Evolutionary conservation across 2,329 filamentous ascomycete genomes (phyloP).

Genomic region (Rhynchosporium graminicola): DNA sequence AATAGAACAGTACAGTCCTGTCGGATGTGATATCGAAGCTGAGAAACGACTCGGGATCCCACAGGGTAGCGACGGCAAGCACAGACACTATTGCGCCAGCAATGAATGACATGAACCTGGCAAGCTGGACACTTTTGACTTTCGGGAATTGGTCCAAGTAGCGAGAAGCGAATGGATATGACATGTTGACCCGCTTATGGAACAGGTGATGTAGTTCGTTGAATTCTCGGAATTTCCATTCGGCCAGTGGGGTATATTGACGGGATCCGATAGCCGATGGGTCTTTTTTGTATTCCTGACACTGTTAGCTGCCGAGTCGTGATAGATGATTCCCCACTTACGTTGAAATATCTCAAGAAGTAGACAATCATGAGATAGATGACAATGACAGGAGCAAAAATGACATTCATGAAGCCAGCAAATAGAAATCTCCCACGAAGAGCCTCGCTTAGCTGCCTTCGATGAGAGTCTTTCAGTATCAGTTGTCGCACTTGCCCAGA

Average conservation of each 20-base stretch:
- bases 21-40: conserved; percentile 89
- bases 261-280: conserved; percentile 83
- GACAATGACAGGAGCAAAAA: conserved; percentile 86
- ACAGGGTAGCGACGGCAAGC: conserved; percentile 77
- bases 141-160: conserved; percentile 98
- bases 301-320: conserved; percentile 22
- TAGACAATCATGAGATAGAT: conserved; percentile 84
- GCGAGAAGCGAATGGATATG: conserved; percentile 85
- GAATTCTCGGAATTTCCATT: conserved; percentile 99
- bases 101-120: conserved; percentile 83
- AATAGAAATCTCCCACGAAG: conserved; percentile 78
- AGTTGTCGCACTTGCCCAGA: conserved; percentile 83
- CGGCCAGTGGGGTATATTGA: conserved; percentile 87
- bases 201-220: conserved; percentile 95
- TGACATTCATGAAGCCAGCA: conserved; percentile 80
- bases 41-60: conserved; percentile 88
- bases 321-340: conserved; percentile 45
- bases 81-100: conserved; percentile 85
- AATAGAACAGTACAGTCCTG: conserved; percentile 86
- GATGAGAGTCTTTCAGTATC: conserved; percentile 81
- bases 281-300: conserved; percentile 90
- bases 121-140: conserved; percentile 83
- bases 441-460: conserved; percentile 75
- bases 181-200: conserved; percentile 87
- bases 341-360: conserved; percentile 93